Evolutionary conservation across 495 filamentous ascomycete genomes (phyloP), one percentile per base, ranked within the genome.

Genomic region (Aspergillus sclerotioniger): DNA sequence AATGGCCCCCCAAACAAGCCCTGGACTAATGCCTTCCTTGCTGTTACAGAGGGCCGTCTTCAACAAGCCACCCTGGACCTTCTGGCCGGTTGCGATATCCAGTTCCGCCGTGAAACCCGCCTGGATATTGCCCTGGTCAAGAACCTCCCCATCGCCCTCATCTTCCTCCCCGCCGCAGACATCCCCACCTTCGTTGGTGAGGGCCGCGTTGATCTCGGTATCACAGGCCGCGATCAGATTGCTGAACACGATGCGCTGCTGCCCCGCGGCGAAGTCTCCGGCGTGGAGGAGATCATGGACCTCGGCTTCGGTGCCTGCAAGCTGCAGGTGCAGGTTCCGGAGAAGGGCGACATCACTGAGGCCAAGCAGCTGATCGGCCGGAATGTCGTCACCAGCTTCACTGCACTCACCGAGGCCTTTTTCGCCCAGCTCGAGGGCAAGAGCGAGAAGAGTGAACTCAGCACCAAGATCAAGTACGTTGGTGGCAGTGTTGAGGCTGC

Each of bases 111-210:
- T 70, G 90, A 95, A 77, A 88, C 85, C 70, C 90, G 94, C 50
- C 88, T 96, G 59, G 94, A 98, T 73, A 96, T 98, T 72, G 94
- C 94, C 13, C 84, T 98, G 19, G 92, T 96, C 68, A 90, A 94
- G 78, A 98, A 98, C 76, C 84, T 92, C 32, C 90, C 90, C 31
- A 90, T 98, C 58, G 95, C 93, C 12, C 90, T 98, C 59, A 84
- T 98, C 73, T 98, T 98, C 81, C 90, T 98, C 37, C 94, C 94
- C 21, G 94, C 91, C 33, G 92, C 90, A 54, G 94, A 98, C 71
- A 98, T 98, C 67, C 95, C 94, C 25, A 93, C 90, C 53, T 98
- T 97, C 63, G 91, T 98, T 44, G 94, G 92, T 28, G 92, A 97
- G 70, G 94, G 94, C 29, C 84, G 88, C 51, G 94, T 98, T 13